A percentile compares a stretch with the other conserved stretches of the same genome.
phyloP scores from a whole-genome alignment of 1,284 basidiomycete genomes.

The Pseudozyma thailandica region DNA sequence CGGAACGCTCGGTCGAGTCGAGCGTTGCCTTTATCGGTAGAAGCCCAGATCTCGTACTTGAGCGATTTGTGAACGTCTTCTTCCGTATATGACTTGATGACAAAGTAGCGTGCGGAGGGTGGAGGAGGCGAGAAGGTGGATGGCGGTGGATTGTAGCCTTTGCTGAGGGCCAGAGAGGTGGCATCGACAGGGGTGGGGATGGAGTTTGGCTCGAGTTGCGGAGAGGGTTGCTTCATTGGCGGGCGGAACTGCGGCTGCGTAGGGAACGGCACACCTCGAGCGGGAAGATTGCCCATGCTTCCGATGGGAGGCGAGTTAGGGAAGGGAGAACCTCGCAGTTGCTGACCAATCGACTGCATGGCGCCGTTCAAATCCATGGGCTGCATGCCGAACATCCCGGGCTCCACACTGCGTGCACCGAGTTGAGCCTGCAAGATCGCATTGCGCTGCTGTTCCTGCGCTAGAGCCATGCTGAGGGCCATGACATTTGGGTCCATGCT shows the following conservation, averaged over 20 bases:
- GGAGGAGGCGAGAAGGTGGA: slow-evolving; percentile 47
- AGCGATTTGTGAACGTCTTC: slow-evolving; percentile 65
- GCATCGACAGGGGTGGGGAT: slow-evolving; percentile 23
- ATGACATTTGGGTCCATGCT: slow-evolving; percentile 42
- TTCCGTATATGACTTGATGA: slow-evolving; percentile 67
- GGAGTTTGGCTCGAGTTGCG: slow-evolving; percentile 4
- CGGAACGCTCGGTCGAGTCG: slow-evolving; percentile 61
- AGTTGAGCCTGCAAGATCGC: slow-evolving; percentile 49
- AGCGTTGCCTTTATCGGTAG: slow-evolving; percentile 66
- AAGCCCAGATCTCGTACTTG: slow-evolving; percentile 66
- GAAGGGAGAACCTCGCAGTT: slow-evolving; percentile 28
- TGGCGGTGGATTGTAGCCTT: slow-evolving; percentile 51
- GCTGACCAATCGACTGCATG: slow-evolving; percentile 39
- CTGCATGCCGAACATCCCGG: slow-evolving; percentile 40
- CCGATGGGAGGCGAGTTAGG: slow-evolving; percentile 24
- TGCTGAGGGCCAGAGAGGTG: slow-evolving; percentile 24
- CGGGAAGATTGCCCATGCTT: slow-evolving; percentile 15
- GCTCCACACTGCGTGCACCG: slow-evolving; percentile 36
- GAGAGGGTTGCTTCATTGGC: slow-evolving; percentile 10
- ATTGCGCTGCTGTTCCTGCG: slow-evolving; percentile 56
- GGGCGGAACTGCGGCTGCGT: slow-evolving; percentile 31
- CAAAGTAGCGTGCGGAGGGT: slow-evolving; percentile 58
- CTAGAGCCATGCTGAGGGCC: slow-evolving; percentile 54
- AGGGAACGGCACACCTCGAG: slow-evolving; percentile 15
- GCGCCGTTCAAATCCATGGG: slow-evolving; percentile 27